Evolutionary conservation across 805 yeast species (phyloP), one percentile per base, ranked within the genome.

Genomic region (Pichia ethanolica): DNA sequence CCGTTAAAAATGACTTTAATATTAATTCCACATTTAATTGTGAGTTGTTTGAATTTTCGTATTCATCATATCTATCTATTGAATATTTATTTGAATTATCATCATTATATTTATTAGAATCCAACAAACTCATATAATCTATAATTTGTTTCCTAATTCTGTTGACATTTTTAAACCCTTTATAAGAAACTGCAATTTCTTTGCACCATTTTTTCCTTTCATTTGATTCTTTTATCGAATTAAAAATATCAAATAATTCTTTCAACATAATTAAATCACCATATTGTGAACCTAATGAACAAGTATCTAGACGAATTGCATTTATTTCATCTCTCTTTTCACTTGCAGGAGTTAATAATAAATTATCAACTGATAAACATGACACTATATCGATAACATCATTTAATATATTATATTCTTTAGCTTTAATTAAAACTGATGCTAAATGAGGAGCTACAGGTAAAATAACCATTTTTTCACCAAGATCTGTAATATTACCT

Each of bases 371-470:
- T 13, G 96, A 88, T 27, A 93, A 73, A 67, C 98, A 91, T 0
- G 98, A 81, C 2, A 87, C 95, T 47, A 93, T 88, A 62, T 91
- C 98, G 30, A 91, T 73, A 1, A 87, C 96, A 1, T 83, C 78
- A 2, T 69, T 68, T 6, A 89, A 66, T 1, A 75, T 73, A 20
- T 46, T 42, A 30, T 59, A 55, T 42, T 78, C 81, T 51, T 74
- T 68, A 0, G 97, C 96, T 28, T 77, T 73, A 34, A 93, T 71
- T 48, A 93, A 71, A 8, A 91, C 97, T 1, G 89, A 89, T 5
- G 96, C 85, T 42, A 93, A 72, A 59, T 87, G 93, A 0, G 99
- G 98, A n/a, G 89, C 85, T 32, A 93, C 74, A 0, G 99, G 99
- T 53, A 93, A 71, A 13, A 88, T 75, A 0, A 95, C 89, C 91